Conservation (phyloP, 805 yeast genomes). For the Priceomyces carsonii region DNA sequence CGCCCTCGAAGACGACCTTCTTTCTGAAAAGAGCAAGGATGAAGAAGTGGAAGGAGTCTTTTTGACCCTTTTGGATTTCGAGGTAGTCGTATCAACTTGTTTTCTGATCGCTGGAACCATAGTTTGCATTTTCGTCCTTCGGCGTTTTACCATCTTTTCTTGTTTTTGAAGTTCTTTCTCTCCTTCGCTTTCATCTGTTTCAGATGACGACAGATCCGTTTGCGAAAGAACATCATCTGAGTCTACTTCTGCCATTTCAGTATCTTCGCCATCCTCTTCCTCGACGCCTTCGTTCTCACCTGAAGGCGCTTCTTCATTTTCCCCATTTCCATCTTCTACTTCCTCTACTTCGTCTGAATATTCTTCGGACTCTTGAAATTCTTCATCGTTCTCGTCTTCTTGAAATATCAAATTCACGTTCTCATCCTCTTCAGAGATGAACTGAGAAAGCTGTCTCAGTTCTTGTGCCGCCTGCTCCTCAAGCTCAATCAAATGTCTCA, state of each 20-base stretch:
- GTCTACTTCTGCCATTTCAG: conserved; percentile 20
- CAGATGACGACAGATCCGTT: conserved; percentile 52
- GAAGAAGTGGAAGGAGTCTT: conserved; percentile 39
- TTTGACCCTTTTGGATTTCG: conserved; percentile 29
- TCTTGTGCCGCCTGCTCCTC: conserved; percentile 53
- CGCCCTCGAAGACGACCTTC: conserved; percentile 76
- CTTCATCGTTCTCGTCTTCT: conserved; percentile 43
- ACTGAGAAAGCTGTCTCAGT: conserved; percentile 18
- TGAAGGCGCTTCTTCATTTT: conserved; percentile 7
- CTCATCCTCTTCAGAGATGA: conserved; percentile 66
- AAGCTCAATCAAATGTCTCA: conserved; percentile 69
- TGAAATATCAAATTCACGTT: conserved; percentile 69
- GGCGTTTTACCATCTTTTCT: conserved; percentile 36
- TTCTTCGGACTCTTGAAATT: conserved; percentile 28
- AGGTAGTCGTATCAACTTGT: conserved; percentile 23
- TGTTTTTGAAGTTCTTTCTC: conserved; percentile 59
- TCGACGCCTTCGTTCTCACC: conserved; percentile 19
- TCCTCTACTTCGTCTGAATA: conserved; percentile 20
- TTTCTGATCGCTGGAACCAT: conserved; percentile 35
- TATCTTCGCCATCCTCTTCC: conserved; percentile 20
- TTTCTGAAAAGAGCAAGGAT: conserved; percentile 48
- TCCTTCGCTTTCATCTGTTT: conserved; percentile 66
- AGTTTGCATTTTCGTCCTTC: conserved; percentile 20
- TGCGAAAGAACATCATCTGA: conserved; percentile 57
- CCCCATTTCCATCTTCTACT: conserved; percentile 19